These are phyloP conservation scores for Ogataea kodamae DNA, from an alignment of 805 yeast genomes.

Conservation along the genomic window DNA sequence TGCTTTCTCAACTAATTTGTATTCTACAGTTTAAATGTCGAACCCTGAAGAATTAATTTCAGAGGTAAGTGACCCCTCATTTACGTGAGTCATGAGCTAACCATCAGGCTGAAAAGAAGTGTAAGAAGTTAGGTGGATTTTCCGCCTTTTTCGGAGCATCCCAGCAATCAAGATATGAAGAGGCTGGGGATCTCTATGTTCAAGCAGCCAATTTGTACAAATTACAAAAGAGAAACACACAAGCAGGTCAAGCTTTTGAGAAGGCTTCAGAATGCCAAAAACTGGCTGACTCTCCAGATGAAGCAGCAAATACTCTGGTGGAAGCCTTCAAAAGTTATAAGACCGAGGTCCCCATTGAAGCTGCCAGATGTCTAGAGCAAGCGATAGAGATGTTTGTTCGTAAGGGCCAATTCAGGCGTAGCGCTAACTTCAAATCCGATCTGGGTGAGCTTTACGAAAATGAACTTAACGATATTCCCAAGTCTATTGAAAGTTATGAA, in stretches of 20 bases:
- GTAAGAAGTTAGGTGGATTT: conserved; percentile 64
- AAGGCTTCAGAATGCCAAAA: conserved; percentile 80
- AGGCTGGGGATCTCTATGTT: conserved; percentile 83
- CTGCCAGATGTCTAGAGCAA: conserved; percentile 68
- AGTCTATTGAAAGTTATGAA: conserved; percentile 77
- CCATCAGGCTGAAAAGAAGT: conserved; percentile 63
- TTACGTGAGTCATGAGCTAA: conserved; percentile 1
- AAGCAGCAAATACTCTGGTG: conserved; percentile 83
- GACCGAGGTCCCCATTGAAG: conserved; percentile 66
- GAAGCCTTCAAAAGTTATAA: conserved; percentile 90
- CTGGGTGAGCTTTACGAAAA: conserved; percentile 83
- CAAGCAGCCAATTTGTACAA: conserved; percentile 94
- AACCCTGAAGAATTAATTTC: conserved; percentile 33
- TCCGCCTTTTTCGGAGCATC: conserved; percentile 66
- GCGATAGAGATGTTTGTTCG: conserved; percentile 83
- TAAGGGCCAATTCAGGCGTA: conserved; percentile 93
- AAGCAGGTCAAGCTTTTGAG: conserved; percentile 81
- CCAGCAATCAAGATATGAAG: conserved; percentile 67
- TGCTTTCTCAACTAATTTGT: conserved; percentile 1
- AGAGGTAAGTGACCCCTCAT: conserved; percentile 27
- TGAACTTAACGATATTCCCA: conserved; percentile 59
- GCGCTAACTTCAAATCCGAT: conserved; percentile 91
- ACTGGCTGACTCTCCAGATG: conserved; percentile 76
- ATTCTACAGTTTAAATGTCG: conserved; percentile 25
- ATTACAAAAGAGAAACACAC: conserved; percentile 62